phyloP scores from a whole-genome alignment of 2,329 filamentous ascomycete species.

The Ophiostoma sp. region DNA sequence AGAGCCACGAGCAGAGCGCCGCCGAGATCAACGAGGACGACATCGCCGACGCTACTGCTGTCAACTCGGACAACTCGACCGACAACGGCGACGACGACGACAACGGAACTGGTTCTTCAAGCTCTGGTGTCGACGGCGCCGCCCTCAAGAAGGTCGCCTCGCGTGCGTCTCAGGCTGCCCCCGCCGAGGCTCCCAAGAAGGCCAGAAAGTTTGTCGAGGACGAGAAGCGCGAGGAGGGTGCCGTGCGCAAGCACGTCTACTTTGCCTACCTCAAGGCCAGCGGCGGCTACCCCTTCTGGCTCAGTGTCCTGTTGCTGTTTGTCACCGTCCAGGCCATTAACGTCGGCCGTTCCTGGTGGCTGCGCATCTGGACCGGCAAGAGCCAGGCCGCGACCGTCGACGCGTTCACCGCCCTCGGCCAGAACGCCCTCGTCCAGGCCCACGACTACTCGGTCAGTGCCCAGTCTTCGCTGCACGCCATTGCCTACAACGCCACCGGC shows the following conservation, averaged over 20 bases:
- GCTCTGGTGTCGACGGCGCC: conserved; percentile 41
- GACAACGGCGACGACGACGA: conserved; percentile 36
- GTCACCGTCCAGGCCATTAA: conserved; percentile 49
- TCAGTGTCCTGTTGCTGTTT: conserved; percentile 49
- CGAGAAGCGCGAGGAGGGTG: conserved; percentile 65
- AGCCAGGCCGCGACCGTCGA: conserved; percentile 22
- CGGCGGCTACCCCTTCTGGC: conserved; percentile 60
- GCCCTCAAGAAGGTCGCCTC: conserved; percentile 25
- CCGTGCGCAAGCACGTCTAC: conserved; percentile 64
- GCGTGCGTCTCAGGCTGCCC: conserved; percentile 17
- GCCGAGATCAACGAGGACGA: conserved; percentile 47
- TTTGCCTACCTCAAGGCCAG: conserved; percentile 60
- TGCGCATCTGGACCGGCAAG: conserved; percentile 56
- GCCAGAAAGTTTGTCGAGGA: conserved; percentile 71
- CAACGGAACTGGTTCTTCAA: conserved; percentile 35
- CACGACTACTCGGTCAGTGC: conserved; percentile 40
- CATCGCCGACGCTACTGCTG: conserved; percentile 39
- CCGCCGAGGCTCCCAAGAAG: conserved; percentile 38
- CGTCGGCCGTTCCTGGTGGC: conserved; percentile 59
- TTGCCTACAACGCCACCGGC: conserved; percentile 22
- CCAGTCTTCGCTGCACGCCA: conserved; percentile 37
- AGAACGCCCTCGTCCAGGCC: conserved; percentile 13
- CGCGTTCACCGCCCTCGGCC: conserved; percentile 16
- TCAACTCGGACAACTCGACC: conserved; percentile 45
- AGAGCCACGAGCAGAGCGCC: conserved; percentile 48